These are phyloP conservation scores for Rhodotorula graminis DNA, from an alignment of 768 basidiomycete species.

Conservation along the genomic window DNA sequence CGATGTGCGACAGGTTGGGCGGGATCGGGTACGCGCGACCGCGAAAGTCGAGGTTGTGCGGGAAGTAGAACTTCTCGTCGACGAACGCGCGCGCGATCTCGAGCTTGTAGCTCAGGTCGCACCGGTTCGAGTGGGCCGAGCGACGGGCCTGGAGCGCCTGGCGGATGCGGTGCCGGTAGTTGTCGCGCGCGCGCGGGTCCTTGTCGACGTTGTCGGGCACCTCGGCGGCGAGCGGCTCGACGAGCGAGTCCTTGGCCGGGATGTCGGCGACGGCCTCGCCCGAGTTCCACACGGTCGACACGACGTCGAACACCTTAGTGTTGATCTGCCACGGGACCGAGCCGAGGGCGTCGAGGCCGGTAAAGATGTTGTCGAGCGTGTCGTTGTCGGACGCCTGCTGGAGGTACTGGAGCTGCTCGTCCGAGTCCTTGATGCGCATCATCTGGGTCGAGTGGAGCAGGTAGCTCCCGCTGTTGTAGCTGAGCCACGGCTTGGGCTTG, in stretches of 20 bases:
- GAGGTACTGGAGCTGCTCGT: constrained; percentile 75
- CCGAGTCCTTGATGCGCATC: constrained; percentile 89
- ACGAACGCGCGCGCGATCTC: constrained; percentile 94
- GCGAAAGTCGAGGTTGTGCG: constrained; percentile 95
- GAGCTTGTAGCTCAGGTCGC: constrained; percentile 90
- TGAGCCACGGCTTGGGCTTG: constrained; percentile 79
- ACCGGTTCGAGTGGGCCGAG: constrained; percentile 77
- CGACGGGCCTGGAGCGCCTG: constrained; percentile 28
- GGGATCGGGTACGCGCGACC: constrained; percentile 96
- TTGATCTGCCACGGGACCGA: constrained; percentile 88
- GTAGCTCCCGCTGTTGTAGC: constrained; percentile 73
- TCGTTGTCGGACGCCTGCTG: constrained; percentile 66
- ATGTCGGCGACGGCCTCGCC: constrained; percentile 77
- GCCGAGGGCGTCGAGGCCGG: constrained; percentile 83
- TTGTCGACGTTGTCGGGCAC: constrained; percentile 48
- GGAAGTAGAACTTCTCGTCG: constrained; percentile 80
- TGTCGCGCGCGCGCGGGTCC: constrained; percentile 57
- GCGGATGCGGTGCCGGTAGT: constrained; percentile 54
- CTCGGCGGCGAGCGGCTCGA: constrained; percentile 57
- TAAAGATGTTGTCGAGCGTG: constrained; percentile 76
- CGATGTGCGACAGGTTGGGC: constrained; percentile 89
- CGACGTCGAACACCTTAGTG: constrained; percentile 65
- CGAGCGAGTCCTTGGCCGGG: constrained; percentile 60
- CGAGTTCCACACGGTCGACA: constrained; percentile 77
- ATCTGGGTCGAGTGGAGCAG: constrained; percentile 64